These are phyloP conservation scores for Sungouiozyma intestinalis DNA, from an alignment of 805 yeast genomes.

Conservation along the genomic window DNA sequence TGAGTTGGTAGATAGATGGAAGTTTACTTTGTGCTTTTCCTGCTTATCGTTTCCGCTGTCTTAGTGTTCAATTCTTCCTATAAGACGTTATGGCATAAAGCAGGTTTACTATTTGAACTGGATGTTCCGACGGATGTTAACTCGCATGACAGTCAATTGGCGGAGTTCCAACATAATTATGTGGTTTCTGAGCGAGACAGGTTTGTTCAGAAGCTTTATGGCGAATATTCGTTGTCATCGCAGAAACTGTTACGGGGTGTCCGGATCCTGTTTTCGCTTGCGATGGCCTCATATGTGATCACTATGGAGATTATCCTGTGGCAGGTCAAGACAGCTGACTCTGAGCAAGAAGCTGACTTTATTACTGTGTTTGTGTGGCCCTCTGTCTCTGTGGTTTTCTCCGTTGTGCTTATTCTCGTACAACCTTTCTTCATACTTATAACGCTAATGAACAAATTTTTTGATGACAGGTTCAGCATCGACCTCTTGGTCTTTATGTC, in stretches of 20 bases:
- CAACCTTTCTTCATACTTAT: conserved; percentile 25
- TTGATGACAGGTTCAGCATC: conserved; percentile 17
- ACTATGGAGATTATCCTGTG: conserved; percentile 26
- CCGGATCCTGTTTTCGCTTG: conserved; percentile 18
- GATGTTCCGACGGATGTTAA: conserved; percentile 6
- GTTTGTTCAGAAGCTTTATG: conserved; percentile 21
- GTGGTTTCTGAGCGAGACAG: conserved; percentile 5
- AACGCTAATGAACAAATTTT: conserved; percentile 23
- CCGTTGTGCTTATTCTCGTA: conserved; percentile 16
- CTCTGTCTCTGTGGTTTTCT: conserved; percentile 13
- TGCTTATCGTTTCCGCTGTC: conserved; percentile 5
- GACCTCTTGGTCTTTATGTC: conserved; percentile 17
- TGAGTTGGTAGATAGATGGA: conserved; percentile 5
- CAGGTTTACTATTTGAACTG: conserved; percentile 17
- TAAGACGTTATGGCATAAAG: conserved; percentile 13
- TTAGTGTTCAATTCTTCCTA: conserved; percentile 14
- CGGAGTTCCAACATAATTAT: conserved; percentile 5
- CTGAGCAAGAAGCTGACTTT: conserved; percentile 11
- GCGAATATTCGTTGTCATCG: conserved; percentile 25
- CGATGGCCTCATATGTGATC: conserved; percentile 20
- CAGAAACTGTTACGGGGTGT: conserved; percentile 10
- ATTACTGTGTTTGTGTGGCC: conserved; percentile 23
- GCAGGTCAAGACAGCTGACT: conserved; percentile 22
- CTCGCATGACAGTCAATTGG: conserved; percentile 5
- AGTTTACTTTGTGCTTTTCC: conserved; percentile 4